These are phyloP conservation scores for Ceriops decandra DNA, from an alignment of 345 rosid species.

Conservation along the genomic window DNA sequence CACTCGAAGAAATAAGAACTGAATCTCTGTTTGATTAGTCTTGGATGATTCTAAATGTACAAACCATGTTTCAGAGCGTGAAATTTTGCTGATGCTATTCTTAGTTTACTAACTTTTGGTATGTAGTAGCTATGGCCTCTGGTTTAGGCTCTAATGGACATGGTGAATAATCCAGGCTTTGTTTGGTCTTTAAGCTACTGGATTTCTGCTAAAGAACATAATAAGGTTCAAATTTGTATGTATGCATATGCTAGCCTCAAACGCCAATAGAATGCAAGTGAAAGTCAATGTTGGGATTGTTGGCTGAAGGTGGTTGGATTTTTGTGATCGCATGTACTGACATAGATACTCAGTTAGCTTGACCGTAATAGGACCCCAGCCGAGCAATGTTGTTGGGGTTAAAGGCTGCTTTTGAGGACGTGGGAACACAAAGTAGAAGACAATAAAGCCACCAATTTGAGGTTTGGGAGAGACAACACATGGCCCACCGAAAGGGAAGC, in stretches of 20 bases:
- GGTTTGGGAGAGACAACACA: slow-evolving; percentile 39
- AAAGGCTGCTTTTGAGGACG: slow-evolving; percentile 49
- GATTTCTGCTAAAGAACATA: slow-evolving; percentile 25
- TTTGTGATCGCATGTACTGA: slow-evolving; percentile 47
- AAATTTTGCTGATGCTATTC: no score
- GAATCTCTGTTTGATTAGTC: no score
- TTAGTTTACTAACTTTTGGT: no score
- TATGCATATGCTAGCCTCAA: neutral
- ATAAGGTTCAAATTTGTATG: slow-evolving; percentile 15
- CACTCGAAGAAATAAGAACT: no score
- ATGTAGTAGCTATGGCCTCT: no score
- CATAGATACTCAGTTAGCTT: slow-evolving; percentile 43
- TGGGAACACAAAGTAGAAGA: slow-evolving; percentile 50
- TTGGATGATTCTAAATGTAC: no score
- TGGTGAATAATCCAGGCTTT: slow-evolving; percentile 39
- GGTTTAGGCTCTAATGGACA: slow-evolving; percentile 15
- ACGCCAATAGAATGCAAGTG: slow-evolving; percentile 23
- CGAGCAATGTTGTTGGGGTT: slow-evolving; percentile 19
- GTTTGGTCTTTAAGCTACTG: slow-evolving; percentile 20
- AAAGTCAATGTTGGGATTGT: slow-evolving; percentile 60
- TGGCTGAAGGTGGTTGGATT: slow-evolving; percentile 50
- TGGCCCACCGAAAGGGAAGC: slow-evolving; percentile 39
- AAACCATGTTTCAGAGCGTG: no score
- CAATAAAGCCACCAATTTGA: slow-evolving; percentile 48
- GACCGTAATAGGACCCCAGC: slow-evolving; percentile 30